Evolutionary conservation across 805 yeast genomes (phyloP).

Genomic region (Pichia insulana): DNA sequence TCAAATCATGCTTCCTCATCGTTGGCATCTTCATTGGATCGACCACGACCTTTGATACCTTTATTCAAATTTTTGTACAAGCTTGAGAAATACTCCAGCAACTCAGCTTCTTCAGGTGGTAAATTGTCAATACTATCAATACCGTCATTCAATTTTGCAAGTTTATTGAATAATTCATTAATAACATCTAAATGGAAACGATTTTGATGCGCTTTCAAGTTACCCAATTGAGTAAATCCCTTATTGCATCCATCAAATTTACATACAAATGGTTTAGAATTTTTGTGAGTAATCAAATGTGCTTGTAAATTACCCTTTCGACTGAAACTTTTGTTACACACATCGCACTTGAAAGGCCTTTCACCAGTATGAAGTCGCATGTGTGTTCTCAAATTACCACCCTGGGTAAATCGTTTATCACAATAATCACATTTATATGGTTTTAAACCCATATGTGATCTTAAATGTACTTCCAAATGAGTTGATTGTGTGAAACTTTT

Average conservation of each 20-base stretch:
- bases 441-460: slow-evolving; percentile 80
- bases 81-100: slow-evolving; percentile 69
- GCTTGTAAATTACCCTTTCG: slow-evolving; percentile 90
- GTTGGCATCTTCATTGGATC: slow-evolving; percentile 17
- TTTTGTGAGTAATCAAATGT: slow-evolving; percentile 74
- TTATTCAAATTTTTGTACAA: slow-evolving; percentile 82
- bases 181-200: slow-evolving; percentile 73
- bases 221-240: slow-evolving; percentile 85
- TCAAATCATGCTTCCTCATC: too few species aligned
- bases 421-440: slow-evolving; percentile 77
- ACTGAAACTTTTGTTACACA: slow-evolving; percentile 71
- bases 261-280: slow-evolving; percentile 71
- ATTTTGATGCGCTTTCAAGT: slow-evolving; percentile 89
- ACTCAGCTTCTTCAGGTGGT: slow-evolving; percentile 56
- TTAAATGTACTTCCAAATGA: slow-evolving; percentile 79
- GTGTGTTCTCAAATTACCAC: slow-evolving; percentile 84
- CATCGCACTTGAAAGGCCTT: slow-evolving; percentile 74
- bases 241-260: slow-evolving; percentile 74
- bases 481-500: slow-evolving; percentile 84
- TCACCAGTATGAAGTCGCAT: slow-evolving; percentile 85
- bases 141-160: slow-evolving; percentile 51
- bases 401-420: slow-evolving; percentile 78
- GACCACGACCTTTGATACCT: slow-evolving; percentile 90
- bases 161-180: slow-evolving; percentile 52
- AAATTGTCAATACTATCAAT: slow-evolving; percentile 34